Evolutionary conservation across 257 asterid genomes (phyloP).

Genomic region (Cynanchum wilfordii): DNA sequence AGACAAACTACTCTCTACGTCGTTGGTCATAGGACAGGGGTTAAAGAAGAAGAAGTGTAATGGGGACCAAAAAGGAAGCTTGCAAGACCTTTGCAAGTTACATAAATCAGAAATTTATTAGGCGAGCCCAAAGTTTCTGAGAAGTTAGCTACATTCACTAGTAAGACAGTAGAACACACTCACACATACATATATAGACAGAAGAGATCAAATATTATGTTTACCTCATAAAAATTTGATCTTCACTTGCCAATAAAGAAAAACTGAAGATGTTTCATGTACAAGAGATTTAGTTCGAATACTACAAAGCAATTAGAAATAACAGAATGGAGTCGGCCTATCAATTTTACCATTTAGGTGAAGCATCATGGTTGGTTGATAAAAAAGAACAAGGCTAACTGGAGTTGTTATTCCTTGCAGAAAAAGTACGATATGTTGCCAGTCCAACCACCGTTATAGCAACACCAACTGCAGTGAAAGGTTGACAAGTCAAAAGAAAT

Average conservation of each 20-base stretch:
- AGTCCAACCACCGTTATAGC: conserved; percentile 79
- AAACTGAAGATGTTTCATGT: conserved; percentile 1
- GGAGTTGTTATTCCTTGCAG: conserved; percentile 67
- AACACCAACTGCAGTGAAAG: conserved; percentile 66
- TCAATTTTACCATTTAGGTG: conserved; percentile 3
- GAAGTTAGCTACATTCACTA: not conserved
- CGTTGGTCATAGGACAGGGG: not conserved
- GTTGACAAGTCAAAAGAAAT: conserved; percentile 7
- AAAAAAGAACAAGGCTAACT: conserved; percentile 33
- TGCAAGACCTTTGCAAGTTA: not conserved
- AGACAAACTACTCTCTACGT: not conserved
- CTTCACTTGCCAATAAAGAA: not conserved
- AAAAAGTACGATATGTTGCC: conserved; percentile 73
- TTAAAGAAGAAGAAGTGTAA: not conserved
- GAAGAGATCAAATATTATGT: not conserved
- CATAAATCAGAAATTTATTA: not conserved
- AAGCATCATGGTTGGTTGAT: not conserved
- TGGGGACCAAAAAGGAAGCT: not conserved
- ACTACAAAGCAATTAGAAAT: not conserved
- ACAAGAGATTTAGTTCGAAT: not conserved
- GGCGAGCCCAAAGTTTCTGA: not conserved
- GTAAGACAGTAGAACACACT: not conserved
- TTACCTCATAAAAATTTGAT: not conserved
- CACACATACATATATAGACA: too few species aligned
- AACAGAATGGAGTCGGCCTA: not conserved